Percentiles rank a stretch among this genome's conserved stretches.
Conservation (phyloP, 1,139 yeast species). For the Yamadazyma friedrichii region DNA sequence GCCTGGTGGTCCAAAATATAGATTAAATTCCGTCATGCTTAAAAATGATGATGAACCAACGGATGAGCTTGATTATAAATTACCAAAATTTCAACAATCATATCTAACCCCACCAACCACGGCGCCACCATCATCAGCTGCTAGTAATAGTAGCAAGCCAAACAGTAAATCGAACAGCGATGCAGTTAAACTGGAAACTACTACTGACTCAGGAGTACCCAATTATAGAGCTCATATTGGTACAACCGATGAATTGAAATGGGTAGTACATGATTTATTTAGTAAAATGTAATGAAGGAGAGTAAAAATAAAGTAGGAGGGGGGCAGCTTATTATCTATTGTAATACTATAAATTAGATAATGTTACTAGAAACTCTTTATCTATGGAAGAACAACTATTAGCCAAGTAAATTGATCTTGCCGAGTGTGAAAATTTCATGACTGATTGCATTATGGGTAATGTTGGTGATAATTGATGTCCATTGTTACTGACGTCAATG, state of each 20-base stretch:
- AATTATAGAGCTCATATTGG: constrained; percentile 43
- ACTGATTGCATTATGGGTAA: neutral
- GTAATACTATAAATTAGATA: constrained; percentile 1
- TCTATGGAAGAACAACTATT: constrained; percentile 1
- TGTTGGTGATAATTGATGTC: neutral
- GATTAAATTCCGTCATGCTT: constrained; percentile 51
- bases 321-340: neutral
- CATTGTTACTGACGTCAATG: constrained; percentile 2
- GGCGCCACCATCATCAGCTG: constrained; percentile 1
- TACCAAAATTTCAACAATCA: constrained; percentile 28
- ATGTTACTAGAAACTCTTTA: constrained; percentile 1
- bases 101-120: constrained; percentile 2
- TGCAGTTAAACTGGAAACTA: too few species aligned
- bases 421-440: neutral
- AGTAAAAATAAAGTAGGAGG: too few species aligned
- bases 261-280: constrained; percentile 63
- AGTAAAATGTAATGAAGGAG: constrained; percentile 28
- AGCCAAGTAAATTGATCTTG: constrained; percentile 2
- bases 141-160: neutral
- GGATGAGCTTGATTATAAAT: constrained; percentile 39
- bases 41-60: constrained; percentile 54
- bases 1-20: constrained; percentile 59
- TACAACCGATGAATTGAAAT: constrained; percentile 64
- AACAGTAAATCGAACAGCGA: neutral
- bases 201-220: neutral